A percentile compares a stretch with the other conserved stretches of the same genome.
These are phyloP conservation scores for Agrocybe praecox DNA, from an alignment of 768 basidiomycete species.

Conservation along the genomic window DNA sequence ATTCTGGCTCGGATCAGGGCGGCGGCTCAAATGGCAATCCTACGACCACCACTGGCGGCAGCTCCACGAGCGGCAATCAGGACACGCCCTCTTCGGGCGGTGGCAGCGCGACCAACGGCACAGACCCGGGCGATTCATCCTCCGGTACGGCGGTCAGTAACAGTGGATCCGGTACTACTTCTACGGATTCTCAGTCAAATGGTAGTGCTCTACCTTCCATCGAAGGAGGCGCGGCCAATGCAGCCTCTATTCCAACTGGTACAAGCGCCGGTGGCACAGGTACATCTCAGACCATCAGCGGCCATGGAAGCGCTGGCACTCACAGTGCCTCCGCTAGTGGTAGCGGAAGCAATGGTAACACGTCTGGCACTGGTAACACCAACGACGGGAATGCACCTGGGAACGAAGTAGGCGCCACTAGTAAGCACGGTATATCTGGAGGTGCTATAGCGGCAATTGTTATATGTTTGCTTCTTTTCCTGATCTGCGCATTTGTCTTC, in stretches of 20 bases:
- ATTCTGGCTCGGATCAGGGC: background rate
- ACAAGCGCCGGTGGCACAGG: background rate
- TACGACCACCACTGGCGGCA: background rate
- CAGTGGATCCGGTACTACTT: background rate
- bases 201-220: background rate
- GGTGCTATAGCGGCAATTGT: conserved; percentile 53
- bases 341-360: background rate
- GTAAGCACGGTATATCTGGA: conserved; percentile 24
- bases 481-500: conserved; percentile 39
- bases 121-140: background rate
- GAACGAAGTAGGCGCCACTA: background rate
- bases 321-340: background rate
- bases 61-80: background rate
- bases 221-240: background rate
- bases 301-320: background rate
- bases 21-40: background rate
- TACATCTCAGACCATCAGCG: background rate
- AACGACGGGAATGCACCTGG: conserved; percentile 6
- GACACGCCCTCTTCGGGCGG: background rate
- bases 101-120: background rate
- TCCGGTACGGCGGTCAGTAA: background rate
- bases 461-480: conserved; percentile 32
- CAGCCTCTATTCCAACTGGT: background rate
- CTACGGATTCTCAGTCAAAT: background rate
- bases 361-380: background rate